These are phyloP conservation scores for Eragrostis tef DNA, from an alignment of 202 grass and related monocot species.

Conservation along the genomic window DNA sequence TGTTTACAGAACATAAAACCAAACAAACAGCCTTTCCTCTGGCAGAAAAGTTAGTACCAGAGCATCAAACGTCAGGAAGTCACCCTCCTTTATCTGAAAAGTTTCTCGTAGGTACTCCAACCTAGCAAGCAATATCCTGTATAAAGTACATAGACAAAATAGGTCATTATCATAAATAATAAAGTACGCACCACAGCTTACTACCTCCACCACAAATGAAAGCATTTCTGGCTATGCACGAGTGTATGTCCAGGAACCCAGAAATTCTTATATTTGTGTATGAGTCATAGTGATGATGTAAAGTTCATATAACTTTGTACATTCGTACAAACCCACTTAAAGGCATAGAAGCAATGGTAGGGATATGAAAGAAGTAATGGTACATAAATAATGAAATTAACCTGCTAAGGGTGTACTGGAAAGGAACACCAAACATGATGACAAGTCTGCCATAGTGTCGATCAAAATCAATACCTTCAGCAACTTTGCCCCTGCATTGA, in stretches of 20 bases:
- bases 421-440: conserved; percentile 98
- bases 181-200: neutral
- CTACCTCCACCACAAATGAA: too few species aligned
- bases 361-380: neutral
- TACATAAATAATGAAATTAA: conserved; percentile 47
- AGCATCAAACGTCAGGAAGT: conserved; percentile 97
- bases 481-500: conserved; percentile 89
- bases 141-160: conserved; percentile 33
- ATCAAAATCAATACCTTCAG: conserved; percentile 99
- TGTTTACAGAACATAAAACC: neutral
- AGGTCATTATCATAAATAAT: neutral
- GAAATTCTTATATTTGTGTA: too few species aligned
- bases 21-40: conserved; percentile 8
- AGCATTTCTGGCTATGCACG: too few species aligned
- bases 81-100: conserved; percentile 98
- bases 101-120: conserved; percentile 97
- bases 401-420: conserved; percentile 98
- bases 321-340: conserved; percentile 11
- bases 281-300: neutral
- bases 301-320: neutral
- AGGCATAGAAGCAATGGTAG: neutral
- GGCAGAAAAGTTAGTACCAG: conserved; percentile 60
- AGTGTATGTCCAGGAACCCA: too few species aligned
- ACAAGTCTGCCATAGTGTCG: conserved; percentile 97
- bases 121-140: conserved; percentile 94